Percentiles rank a stretch among this genome's conserved stretches.
Conservation (phyloP, 177 flowering plant species). For the Vitis hybrid region DNA sequence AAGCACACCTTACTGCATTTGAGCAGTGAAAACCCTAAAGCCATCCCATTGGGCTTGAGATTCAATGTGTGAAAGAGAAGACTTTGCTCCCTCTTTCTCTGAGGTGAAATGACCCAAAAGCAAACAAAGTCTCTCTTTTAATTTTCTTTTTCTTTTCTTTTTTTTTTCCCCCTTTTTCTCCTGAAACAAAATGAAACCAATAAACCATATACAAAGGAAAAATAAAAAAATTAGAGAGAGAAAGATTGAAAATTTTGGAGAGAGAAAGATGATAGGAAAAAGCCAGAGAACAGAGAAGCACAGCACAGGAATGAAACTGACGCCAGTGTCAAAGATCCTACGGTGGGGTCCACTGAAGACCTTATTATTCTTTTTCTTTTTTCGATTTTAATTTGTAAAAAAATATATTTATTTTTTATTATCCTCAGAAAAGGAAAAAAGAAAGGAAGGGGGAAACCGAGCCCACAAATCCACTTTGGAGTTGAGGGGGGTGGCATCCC, state of each 20-base stretch:
- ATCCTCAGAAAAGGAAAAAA: not conserved
- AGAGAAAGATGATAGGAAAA: constrained; percentile 2
- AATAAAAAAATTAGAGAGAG: not conserved
- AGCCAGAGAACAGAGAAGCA: constrained; percentile 1
- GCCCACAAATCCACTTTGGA: constrained; percentile 14
- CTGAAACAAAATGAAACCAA: too few species aligned
- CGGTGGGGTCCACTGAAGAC: constrained; percentile 15
- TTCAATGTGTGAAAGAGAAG: constrained; percentile 22
- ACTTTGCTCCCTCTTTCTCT: constrained; percentile 9
- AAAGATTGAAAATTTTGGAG: not conserved
- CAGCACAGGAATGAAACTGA: constrained; percentile 17
- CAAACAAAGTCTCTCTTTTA: constrained; percentile 18
- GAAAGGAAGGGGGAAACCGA: not conserved
- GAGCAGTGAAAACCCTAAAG: constrained; percentile 2
- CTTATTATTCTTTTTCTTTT: constrained; percentile 6
- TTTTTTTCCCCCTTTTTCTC: too few species aligned
- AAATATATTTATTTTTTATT: not conserved
- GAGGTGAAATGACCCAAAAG: constrained; percentile 12
- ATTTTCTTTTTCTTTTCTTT: not conserved
- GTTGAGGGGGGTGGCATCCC: not conserved
- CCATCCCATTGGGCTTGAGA: constrained; percentile 8
- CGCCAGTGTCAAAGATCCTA: constrained; percentile 28
- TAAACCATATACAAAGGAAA: not conserved
- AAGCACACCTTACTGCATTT: constrained; percentile 2
- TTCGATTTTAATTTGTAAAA: not conserved